Conservation (phyloP, 352 stramenopile genomes). For the Phytophthora pluvialis region DNA sequence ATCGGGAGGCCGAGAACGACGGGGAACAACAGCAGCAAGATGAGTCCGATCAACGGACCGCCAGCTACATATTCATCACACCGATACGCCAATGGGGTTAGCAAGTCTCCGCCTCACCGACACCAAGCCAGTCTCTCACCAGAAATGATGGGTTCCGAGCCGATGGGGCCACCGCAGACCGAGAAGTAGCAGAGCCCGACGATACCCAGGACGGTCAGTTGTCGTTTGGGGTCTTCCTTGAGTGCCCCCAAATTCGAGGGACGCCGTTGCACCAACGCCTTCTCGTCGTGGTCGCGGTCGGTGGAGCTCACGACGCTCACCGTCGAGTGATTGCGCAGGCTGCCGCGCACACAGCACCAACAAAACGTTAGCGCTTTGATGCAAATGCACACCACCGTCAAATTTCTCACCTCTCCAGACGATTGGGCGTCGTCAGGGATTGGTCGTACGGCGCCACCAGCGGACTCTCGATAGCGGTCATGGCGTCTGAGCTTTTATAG, state of each 20-base stretch:
- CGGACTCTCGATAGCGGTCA: slow-evolving; percentile 29
- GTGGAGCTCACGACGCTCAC: slow-evolving; percentile 29
- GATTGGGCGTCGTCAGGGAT: slow-evolving; percentile 40
- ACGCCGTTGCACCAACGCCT: slow-evolving; percentile 32
- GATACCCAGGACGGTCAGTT: slow-evolving; percentile 51
- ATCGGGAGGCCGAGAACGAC: slow-evolving; percentile 92
- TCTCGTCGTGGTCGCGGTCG: slow-evolving; percentile 18
- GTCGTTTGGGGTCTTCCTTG: slow-evolving; percentile 47
- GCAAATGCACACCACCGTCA: not conserved
- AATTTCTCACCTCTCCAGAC: slow-evolving; percentile 40
- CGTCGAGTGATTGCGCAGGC: slow-evolving; percentile 23
- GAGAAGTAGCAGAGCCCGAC: slow-evolving; percentile 64
- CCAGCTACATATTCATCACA: slow-evolving; percentile 32
- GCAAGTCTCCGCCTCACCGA: not conserved
- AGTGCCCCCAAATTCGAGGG: slow-evolving; percentile 35
- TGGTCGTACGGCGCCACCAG: slow-evolving; percentile 30
- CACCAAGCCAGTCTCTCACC: slow-evolving; percentile 23
- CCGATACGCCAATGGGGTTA: not conserved
- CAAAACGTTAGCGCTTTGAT: not conserved
- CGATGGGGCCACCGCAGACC: slow-evolving; percentile 49
- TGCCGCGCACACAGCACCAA: slow-evolving; percentile 2
- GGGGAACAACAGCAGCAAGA: slow-evolving; percentile 89
- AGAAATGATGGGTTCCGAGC: slow-evolving; percentile 54
- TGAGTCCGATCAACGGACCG: slow-evolving; percentile 76
- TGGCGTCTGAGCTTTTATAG: not conserved